Evolutionary conservation across 768 basidiomycete genomes (phyloP), one percentile per base, ranked within the genome.

Genomic region (Panaeolus papilionaceus): DNA sequence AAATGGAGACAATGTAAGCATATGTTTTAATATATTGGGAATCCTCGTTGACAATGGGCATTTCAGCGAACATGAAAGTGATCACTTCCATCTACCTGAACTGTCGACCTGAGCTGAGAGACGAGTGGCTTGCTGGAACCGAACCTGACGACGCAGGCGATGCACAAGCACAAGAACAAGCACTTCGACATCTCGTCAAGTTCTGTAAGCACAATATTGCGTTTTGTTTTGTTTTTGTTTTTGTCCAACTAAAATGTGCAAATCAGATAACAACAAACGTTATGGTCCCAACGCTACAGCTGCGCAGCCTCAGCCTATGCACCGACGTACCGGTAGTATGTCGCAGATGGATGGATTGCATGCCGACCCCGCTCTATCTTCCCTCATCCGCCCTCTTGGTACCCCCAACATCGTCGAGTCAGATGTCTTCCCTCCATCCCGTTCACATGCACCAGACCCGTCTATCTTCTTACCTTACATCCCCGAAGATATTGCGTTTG

Each of bases 71-170:
- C 78, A 99, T 99, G 98, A 99, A 99, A 80, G 94, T 99, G 66
- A 99, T 99, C 72, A 99, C 98, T 9, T 90, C 96, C 18, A 98
- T 99, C 71, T 99, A 99, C 78, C 83, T 99, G 67, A 98, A 98
- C 74, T 98, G 96, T 76, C 87, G 98, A 64, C 98, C 98, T 8
- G 97, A 99, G 75, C 85, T 99, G 47, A 88, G 97, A 20, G 98
- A 99, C 77, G 98, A 99, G 74, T 99, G 98, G 98, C 84, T 99
- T 47, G 92, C 95, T 12, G 94, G 94, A 0, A 90, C 89, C 14
- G 97, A 99, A 76, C 90, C 94, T 10, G 97, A 99, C 70, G 93
- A 94, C 70, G 92, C 91, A 64, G 83, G 90, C n/a, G 97, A 97
- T 73, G 95, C 97, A 38, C 89, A 94, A 95, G 92, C 94, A 18